Evolutionary conservation across 1,284 basidiomycete genomes (phyloP).

Genomic region (Fomitiporia mediterranea): DNA sequence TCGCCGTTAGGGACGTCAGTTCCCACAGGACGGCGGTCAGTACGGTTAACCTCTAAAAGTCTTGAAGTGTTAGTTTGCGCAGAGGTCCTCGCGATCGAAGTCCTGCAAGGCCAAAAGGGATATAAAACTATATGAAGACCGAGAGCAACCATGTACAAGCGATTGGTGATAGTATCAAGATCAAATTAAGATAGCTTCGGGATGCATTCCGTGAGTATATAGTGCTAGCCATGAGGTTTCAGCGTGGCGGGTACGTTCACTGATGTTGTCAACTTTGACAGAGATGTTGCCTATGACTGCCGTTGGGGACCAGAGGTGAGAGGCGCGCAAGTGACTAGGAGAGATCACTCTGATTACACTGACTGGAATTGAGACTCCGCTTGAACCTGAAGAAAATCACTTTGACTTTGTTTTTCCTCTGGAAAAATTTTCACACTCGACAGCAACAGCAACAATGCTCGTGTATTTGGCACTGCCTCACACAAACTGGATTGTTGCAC

Average conservation of each 20-base stretch:
- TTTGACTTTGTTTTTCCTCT: not conserved
- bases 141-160: not conserved
- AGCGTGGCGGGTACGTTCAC: constrained; percentile 5
- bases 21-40: not conserved
- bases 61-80: not conserved
- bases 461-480: too few relatives aligned
- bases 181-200: not conserved
- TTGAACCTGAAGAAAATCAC: too few relatives aligned
- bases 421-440: too few relatives aligned
- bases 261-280: too few relatives aligned
- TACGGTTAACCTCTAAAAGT: not conserved
- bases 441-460: too few relatives aligned
- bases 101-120: too few relatives aligned
- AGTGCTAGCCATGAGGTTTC: constrained; percentile 5
- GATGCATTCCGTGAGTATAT: not conserved
- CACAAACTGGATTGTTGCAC: not conserved
- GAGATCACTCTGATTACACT: too few relatives aligned
- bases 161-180: constrained; percentile 1
- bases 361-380: too few relatives aligned
- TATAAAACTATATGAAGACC: too few relatives aligned
- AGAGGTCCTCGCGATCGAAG: not conserved
- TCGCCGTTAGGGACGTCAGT: not conserved
- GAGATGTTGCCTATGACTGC: too few relatives aligned
- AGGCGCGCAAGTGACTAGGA: too few relatives aligned
- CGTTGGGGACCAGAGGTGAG: too few relatives aligned